Evolutionary conservation across 306 rosid genomes (phyloP).

Genomic region (Quercus variabilis): DNA sequence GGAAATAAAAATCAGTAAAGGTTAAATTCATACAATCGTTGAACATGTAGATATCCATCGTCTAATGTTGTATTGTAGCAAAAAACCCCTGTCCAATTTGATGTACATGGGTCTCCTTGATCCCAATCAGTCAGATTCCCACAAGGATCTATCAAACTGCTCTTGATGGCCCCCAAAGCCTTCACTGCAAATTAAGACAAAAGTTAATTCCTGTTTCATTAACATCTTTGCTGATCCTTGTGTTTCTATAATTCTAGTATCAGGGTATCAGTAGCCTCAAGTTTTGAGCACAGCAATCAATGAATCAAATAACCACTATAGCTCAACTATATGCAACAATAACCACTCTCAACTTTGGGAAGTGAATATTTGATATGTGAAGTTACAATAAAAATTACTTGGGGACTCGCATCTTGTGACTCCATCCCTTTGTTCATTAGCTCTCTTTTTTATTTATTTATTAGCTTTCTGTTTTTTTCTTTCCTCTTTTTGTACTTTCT

Average conservation of each 20-base stretch:
- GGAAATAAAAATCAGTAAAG: too few species aligned
- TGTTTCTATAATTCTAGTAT: background rate
- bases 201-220: background rate
- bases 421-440: background rate
- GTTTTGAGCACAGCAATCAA: background rate
- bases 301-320: background rate
- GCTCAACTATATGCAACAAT: background rate
- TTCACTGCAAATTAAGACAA: slow-evolving; percentile 28
- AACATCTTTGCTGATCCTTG: background rate
- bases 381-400: background rate
- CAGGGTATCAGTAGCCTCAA: slow-evolving; percentile 8
- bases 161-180: slow-evolving; percentile 37
- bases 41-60: too few species aligned
- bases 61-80: too few species aligned
- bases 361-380: background rate
- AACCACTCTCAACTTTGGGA: background rate
- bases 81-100: background rate
- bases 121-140: slow-evolving; percentile 46
- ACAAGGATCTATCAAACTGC: slow-evolving; percentile 38
- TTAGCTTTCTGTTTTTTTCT: too few species aligned
- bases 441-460: too few species aligned
- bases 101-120: slow-evolving; percentile 45
- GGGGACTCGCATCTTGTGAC: background rate
- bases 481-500: too few species aligned
- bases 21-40: too few species aligned